Conservation (phyloP, 2,329 filamentous ascomycete genomes). For the Fusarium compactum region DNA sequence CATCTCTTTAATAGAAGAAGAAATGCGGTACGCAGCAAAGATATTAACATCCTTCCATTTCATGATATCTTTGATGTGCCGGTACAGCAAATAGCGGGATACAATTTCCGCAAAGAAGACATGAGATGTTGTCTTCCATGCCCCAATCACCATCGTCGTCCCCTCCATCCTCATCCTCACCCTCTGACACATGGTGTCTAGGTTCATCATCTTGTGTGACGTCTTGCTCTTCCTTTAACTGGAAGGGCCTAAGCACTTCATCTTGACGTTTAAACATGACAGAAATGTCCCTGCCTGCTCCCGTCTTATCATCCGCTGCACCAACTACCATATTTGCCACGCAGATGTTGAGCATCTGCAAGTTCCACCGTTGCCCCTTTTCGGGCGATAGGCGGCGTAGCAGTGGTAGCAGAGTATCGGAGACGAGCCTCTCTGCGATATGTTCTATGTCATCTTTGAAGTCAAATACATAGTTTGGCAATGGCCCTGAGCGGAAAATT, state of each 20-base stretch:
- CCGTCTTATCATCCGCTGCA: slow-evolving; percentile 62
- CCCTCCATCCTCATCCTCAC: slow-evolving; percentile 35
- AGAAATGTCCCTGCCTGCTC: slow-evolving; percentile 79
- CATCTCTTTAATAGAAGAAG: neutral
- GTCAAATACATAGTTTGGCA: slow-evolving; percentile 81
- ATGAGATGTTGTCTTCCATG: slow-evolving; percentile 50
- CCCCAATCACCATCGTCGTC: slow-evolving; percentile 49
- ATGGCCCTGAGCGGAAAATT: slow-evolving; percentile 78
- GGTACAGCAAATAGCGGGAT: slow-evolving; percentile 70
- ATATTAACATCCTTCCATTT: slow-evolving; percentile 46
- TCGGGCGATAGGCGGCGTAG: slow-evolving; percentile 81
- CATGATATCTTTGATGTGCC: slow-evolving; percentile 62
- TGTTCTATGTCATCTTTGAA: slow-evolving; percentile 67
- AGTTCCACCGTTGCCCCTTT: slow-evolving; percentile 75
- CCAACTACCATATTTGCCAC: slow-evolving; percentile 83
- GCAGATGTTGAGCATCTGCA: slow-evolving; percentile 87
- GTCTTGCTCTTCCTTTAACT: slow-evolving; percentile 57
- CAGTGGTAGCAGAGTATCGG: slow-evolving; percentile 75
- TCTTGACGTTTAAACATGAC: slow-evolving; percentile 86
- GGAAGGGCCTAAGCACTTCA: slow-evolving; percentile 75
- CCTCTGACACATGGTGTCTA: slow-evolving; percentile 35
- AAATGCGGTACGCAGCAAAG: neutral
- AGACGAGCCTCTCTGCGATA: slow-evolving; percentile 76
- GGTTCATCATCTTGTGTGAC: slow-evolving; percentile 44
- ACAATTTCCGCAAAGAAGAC: slow-evolving; percentile 63